phyloP scores from a whole-genome alignment of 129 eudicot genomes.

The Erigeron canadensis region DNA sequence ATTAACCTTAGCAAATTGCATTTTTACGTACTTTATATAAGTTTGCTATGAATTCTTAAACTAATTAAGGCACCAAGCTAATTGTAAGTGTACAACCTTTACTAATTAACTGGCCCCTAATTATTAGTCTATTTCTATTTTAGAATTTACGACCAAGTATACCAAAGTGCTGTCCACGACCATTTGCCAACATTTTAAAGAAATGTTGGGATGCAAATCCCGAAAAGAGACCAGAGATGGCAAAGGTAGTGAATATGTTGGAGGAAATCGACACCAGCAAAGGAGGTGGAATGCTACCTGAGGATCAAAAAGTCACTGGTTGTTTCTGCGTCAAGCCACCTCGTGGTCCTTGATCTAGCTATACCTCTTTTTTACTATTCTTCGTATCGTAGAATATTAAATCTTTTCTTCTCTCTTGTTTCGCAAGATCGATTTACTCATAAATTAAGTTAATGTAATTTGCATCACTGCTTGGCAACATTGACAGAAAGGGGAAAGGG shows the following conservation, averaged over 20 bases:
- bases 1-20: not conserved
- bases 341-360: not conserved
- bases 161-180: slow-evolving; percentile 5
- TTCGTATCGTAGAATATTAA: too few species aligned
- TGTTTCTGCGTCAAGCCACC: not conserved
- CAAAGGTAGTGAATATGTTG: not conserved
- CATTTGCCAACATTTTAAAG: slow-evolving; percentile 9
- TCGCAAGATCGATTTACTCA: too few species aligned
- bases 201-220: slow-evolving; percentile 9
- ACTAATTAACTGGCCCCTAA: not conserved
- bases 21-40: too few species aligned
- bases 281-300: slow-evolving; percentile 2
- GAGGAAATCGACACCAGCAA: not conserved
- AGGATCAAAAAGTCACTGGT: not conserved
- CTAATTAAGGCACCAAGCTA: not conserved
- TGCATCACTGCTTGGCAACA: too few species aligned
- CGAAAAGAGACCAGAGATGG: slow-evolving; percentile 13
- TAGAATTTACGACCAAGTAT: slow-evolving; percentile 13
- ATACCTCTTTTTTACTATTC: too few species aligned
- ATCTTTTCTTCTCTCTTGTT: too few species aligned
- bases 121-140: not conserved
- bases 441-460: too few species aligned
- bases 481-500: too few species aligned
- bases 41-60: too few species aligned
- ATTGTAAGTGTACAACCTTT: not conserved